Evolutionary conservation across 306 rosid genomes (phyloP), one percentile per base, ranked within the genome.

Genomic region (Arachis hypogaea): DNA sequence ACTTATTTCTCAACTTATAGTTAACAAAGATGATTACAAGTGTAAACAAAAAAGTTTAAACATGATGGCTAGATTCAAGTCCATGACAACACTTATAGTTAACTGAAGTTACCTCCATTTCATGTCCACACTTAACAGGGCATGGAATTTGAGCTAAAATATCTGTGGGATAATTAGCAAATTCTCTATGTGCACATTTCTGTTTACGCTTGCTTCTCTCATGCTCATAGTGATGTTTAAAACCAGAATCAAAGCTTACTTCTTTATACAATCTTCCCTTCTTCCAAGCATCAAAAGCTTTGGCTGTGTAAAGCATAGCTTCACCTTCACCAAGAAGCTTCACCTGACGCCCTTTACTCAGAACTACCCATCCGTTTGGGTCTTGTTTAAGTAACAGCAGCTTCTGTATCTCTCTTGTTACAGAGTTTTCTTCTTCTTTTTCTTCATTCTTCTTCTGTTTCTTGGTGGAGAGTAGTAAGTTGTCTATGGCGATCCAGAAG

Each of bases 401-500:
- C 5, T 9, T 61, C 64, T 71, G 12, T 2, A 72, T 67, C 45
- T 78, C 78, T n/a, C 29, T 45, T 7, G 71, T 45, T 10, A 69
- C 52, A 0, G 78, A 33, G 41, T 78, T 78, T 16, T 11, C 0
- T 7, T 22, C 29, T 51, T 51, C 11, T 1, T 64, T 63, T 9
- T 1, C 11, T 36, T 62, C 52, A 16, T 51, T 73, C 12, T 2
- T 63, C 57, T 2, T 47, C 42, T 5, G 54, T 11, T 28, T 64
- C 50, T 28, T 71, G 78, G 57, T 65, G 0, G 66, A 62, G 9
- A 22, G 28, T 22, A 71, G 71, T 72, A 72, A n/a, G 56, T 41
- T 65, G 73, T 78, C 82, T 7, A 78, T 60, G n/a, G 60, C 52
- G 3, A 66, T 51, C 82, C 82, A 78, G 49, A 78, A 78, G 45